Evolutionary conservation across 257 asterid genomes (phyloP).

Genomic region (Craterostigma plantagineum): DNA sequence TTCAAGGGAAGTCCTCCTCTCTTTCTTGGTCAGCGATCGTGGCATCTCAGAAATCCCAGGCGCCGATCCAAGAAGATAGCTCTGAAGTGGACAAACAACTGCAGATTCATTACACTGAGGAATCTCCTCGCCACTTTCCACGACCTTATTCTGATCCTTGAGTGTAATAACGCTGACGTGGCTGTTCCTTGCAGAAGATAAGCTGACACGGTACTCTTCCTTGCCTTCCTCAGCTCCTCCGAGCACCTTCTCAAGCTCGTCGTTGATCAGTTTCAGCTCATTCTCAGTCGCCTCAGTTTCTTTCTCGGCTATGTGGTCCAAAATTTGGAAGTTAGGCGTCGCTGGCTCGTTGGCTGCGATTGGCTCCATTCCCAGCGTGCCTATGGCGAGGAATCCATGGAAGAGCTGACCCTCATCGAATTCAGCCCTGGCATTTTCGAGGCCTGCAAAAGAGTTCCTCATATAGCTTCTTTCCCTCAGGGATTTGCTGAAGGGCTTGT

Average conservation of each 20-base stretch:
- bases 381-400: conserved; percentile 93
- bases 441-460: conserved; percentile 52
- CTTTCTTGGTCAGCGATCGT: conserved; percentile 20
- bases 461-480: conserved; percentile 32
- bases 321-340: conserved; percentile 44
- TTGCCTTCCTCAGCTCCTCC: conserved; percentile 29
- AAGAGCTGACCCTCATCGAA: conserved; percentile 56
- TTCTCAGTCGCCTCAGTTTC: conserved; percentile 67
- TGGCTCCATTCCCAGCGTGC: conserved; percentile 61
- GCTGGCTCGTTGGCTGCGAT: conserved; percentile 24
- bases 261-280: conserved; percentile 67
- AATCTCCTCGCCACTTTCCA: conserved; percentile 23
- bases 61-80: conserved; percentile 73
- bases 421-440: conserved; percentile 38
- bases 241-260: conserved; percentile 80
- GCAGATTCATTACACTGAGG: conserved; percentile 16
- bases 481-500: conserved; percentile 23
- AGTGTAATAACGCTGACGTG: conserved; percentile 58
- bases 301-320: conserved; percentile 69
- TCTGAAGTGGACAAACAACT: conserved; percentile 66
- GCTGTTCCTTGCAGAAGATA: conserved; percentile 72
- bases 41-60: conserved; percentile 47
- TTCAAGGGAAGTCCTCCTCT: background rate
- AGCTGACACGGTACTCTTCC: conserved; percentile 23
- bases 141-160: too few relatives aligned